These are phyloP conservation scores for Hypoxylon fuscum DNA, from an alignment of 495 filamentous ascomycete genomes.

Conservation along the genomic window DNA sequence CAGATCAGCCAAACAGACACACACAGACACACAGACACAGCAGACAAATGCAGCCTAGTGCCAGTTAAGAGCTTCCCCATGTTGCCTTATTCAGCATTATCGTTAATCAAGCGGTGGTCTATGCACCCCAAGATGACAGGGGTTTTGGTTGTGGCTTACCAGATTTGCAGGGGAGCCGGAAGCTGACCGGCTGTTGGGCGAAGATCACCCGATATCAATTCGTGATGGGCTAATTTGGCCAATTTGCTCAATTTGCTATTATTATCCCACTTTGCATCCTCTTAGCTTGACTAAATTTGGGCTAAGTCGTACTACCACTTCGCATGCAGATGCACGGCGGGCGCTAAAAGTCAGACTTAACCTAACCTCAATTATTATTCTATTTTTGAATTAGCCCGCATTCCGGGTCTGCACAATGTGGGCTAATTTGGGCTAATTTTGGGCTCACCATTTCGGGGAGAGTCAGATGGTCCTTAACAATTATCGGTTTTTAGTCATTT, in stretches of 20 bases:
- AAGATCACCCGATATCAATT: slow-evolving; percentile 33
- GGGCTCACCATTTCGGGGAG: neutral
- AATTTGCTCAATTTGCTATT: slow-evolving; percentile 32
- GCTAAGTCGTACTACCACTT: slow-evolving; percentile 32
- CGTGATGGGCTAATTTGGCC: slow-evolving; percentile 41
- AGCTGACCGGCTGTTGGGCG: slow-evolving; percentile 29
- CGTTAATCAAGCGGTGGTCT: slow-evolving; percentile 35
- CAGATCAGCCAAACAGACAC: slow-evolving; percentile 36
- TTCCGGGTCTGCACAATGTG: slow-evolving; percentile 13
- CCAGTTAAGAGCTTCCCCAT: slow-evolving; percentile 31
- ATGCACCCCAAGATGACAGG: slow-evolving; percentile 26
- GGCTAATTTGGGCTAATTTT: slow-evolving; percentile 44
- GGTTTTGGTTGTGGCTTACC: slow-evolving; percentile 32
- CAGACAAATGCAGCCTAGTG: neutral
- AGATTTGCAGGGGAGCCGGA: slow-evolving; percentile 28
- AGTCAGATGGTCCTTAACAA: neutral
- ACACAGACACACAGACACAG: too few relatives aligned
- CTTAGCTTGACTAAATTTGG: slow-evolving; percentile 26
- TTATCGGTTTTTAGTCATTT: neutral
- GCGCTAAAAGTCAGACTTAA: slow-evolving; percentile 27
- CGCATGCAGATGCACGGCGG: slow-evolving; percentile 37
- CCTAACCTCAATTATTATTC: slow-evolving; percentile 31
- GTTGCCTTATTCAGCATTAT: slow-evolving; percentile 26
- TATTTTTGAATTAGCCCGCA: slow-evolving; percentile 49
- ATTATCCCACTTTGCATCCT: slow-evolving; percentile 34